Base-by-base conservation (phyloP, 179 eudicot genomes). In the Kewa caespitosa region DNA sequence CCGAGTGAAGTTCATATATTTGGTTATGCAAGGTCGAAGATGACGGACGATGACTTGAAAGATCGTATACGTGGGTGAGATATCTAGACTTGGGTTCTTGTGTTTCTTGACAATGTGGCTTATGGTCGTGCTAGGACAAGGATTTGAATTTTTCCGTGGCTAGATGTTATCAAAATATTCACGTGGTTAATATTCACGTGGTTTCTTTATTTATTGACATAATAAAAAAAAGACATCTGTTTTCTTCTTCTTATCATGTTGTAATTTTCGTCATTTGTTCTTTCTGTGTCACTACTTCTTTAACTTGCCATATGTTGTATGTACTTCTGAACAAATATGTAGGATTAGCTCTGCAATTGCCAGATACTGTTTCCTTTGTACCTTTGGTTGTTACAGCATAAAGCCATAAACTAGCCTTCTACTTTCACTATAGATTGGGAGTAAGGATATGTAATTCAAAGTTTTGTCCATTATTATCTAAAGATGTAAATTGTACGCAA, bases 11-110 rank as follows among this genome's bases (percentile, higher is more conserved):
- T 95, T 74, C 91, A 87, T 75, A 91, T 95, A 72, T 91, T 91
- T 84, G 99, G 99, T 37, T 95, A 93, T 84, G 99, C 99, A 61
- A 91, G 99, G 87, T 85, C 97, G 67, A 93, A 90, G 80, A 91
- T 91, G 81, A 79, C 96, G 4, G 92, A 95, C 76, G 87, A 89
- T 25, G 96, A 93, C 13, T 81, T 95, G 84, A 88, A 84, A 82
- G 83, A 89, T 74, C 97, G 95, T 63, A 81, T 95, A 48, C 85
- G 84, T 57, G 94, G 90, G 99, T 95, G 82, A 81, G 93, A 69
- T 70, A 70, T 78, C 74, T 67, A 12, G n/a, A 31, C 70, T 63
- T 67, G 0, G 61, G 38, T 9, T 28, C 25, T 30, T 32, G 32
- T 30, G 39, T 32, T 46, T 37, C 8, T 54, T 69, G 42, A 67